Conservation (phyloP, 139 green algal genomes). For the Eudorina sp. region DNA sequence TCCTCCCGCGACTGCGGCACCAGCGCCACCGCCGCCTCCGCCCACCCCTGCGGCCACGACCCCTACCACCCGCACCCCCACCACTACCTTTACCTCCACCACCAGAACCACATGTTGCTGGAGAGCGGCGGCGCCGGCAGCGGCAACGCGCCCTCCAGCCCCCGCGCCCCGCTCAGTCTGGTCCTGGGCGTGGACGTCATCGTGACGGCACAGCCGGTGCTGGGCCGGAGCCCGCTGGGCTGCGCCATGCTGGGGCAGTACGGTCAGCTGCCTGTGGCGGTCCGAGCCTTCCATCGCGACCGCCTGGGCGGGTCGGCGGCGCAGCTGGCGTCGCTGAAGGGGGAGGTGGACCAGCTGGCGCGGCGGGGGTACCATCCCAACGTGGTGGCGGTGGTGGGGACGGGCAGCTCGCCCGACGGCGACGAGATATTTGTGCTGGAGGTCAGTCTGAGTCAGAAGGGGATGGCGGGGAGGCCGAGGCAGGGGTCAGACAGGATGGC, state of each 20-base stretch:
- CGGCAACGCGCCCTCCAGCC: too few species aligned
- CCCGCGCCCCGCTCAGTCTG: neutral
- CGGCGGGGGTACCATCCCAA: neutral
- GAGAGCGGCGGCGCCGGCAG: too few species aligned
- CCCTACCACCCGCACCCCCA: neutral
- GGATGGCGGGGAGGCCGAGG: too few species aligned
- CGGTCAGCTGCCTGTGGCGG: neutral
- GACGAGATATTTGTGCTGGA: slow-evolving; percentile 8
- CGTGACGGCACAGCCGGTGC: neutral
- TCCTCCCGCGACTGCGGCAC: neutral
- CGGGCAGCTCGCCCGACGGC: neutral
- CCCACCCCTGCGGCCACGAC: neutral
- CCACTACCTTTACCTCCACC: neutral
- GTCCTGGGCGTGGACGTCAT: slow-evolving; percentile 12
- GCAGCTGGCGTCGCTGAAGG: neutral
- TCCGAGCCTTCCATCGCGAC: neutral
- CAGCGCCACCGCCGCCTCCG: neutral
- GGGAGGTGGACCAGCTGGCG: neutral
- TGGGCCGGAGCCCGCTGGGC: neutral
- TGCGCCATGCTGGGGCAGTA: slow-evolving; percentile 1
- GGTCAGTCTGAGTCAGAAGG: neutral
- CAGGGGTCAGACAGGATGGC: neutral
- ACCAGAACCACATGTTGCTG: neutral
- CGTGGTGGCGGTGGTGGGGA: neutral
- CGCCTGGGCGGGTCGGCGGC: neutral